These are phyloP conservation scores for Scedosporium apiospermum DNA, from an alignment of 2,329 filamentous ascomycete species.

Conservation along the genomic window DNA sequence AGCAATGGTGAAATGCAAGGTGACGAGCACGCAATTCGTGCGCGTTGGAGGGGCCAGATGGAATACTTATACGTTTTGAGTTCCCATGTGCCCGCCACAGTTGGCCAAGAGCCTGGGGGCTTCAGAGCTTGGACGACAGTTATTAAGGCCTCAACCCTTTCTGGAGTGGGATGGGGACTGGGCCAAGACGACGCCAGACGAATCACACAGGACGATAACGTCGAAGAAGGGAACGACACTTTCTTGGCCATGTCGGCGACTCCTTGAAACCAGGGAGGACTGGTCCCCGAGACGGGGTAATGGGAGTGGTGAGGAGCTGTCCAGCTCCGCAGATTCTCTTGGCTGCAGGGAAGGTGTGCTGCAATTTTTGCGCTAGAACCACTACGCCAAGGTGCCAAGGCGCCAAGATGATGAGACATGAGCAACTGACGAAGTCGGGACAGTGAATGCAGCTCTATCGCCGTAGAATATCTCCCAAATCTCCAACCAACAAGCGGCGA, in stretches of 20 bases:
- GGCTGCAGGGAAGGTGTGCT: not conserved
- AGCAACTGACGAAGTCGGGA: not conserved
- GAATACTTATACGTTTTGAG: not conserved
- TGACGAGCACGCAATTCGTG: not conserved
- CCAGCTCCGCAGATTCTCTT: not conserved
- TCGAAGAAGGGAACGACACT: not conserved
- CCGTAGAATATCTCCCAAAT: not conserved
- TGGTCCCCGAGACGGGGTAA: not conserved
- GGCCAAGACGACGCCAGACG: not conserved
- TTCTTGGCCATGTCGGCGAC: not conserved
- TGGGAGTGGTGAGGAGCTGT: not conserved
- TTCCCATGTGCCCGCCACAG: not conserved
- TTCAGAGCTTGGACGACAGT: not conserved
- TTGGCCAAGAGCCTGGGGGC: not conserved
- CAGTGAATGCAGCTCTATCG: not conserved
- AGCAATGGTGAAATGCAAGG: not conserved
- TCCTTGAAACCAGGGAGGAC: not conserved
- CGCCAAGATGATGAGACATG: not conserved
- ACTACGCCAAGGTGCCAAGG: constrained; percentile 1
- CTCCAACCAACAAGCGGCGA: not conserved
- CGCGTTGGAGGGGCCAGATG: not conserved
- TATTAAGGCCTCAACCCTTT: not conserved
- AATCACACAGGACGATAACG: not conserved
- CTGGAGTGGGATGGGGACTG: not conserved
- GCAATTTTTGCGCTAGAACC: not conserved